A percentile compares a stretch with the other conserved stretches of the same genome.
Evolutionary conservation across 1,284 basidiomycete species (phyloP).

Genomic region (Cystobasidium sp.): DNA sequence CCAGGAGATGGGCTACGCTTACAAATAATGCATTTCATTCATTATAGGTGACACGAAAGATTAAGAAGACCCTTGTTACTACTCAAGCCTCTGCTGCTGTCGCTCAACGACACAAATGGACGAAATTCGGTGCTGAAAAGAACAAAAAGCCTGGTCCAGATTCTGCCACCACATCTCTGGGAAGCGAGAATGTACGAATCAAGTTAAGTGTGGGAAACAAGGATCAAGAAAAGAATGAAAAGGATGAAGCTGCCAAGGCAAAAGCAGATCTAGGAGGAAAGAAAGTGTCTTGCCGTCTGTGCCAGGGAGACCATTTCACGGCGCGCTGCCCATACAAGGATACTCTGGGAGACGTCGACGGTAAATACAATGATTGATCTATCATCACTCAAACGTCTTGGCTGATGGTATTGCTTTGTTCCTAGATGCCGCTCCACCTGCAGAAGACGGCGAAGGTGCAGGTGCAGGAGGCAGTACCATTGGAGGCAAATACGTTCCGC

Average conservation of each 20-base stretch:
- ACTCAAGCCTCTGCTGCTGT: conserved; percentile 91
- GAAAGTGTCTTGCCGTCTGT: conserved; percentile 89
- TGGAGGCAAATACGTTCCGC: conserved; percentile 88
- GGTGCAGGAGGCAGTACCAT: conserved; percentile 56
- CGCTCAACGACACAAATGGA: conserved; percentile 89
- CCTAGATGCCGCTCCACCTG: conserved; percentile 52
- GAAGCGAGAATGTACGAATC: conserved; percentile 78
- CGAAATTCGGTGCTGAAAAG: conserved; percentile 85
- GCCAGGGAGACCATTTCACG: conserved; percentile 97
- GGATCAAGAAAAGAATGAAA: conserved; percentile 53
- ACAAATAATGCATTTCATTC: background rate
- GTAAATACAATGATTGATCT: conserved; percentile 57
- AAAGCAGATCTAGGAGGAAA: conserved; percentile 69
- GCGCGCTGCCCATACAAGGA: conserved; percentile 99
- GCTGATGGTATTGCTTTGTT: conserved; percentile 63
- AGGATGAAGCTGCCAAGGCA: conserved; percentile 71
- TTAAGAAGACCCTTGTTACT: conserved; percentile 85
- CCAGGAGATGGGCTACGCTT: background rate
- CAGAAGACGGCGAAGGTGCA: conserved; percentile 46
- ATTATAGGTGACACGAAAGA: conserved; percentile 77
- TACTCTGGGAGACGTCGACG: conserved; percentile 63
- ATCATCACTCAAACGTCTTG: background rate
- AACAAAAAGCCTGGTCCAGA: conserved; percentile 88
- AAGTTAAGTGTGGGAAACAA: conserved; percentile 85
- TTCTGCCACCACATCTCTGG: conserved; percentile 92